Conservation (phyloP, 139 green algal genomes). For the Chlamydomonas schloesseri region DNA sequence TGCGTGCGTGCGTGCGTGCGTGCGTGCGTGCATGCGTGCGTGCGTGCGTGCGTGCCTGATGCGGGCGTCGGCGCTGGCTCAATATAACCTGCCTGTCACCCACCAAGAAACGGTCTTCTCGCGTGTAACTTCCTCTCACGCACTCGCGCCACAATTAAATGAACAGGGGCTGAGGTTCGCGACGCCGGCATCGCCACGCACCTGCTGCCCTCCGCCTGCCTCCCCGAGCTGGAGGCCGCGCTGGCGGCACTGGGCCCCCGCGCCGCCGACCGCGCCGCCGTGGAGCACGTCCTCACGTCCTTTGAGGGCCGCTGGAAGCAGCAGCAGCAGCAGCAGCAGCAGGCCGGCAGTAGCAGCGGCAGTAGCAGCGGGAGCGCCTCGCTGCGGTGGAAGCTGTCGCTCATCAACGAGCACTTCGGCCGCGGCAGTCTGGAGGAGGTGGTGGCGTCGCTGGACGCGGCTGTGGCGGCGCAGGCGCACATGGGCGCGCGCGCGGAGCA, state of each 20-base stretch:
- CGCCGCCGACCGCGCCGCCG: conserved; percentile 5
- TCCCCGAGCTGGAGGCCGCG: conserved; percentile 62
- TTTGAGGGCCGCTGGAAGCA: background rate
- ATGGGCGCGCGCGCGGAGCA: background rate
- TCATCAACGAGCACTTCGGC: conserved; percentile 54
- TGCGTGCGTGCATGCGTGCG: too few relatives aligned
- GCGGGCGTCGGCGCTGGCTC: too few relatives aligned
- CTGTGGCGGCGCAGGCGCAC: background rate
- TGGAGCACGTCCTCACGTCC: conserved; percentile 19
- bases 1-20: too few relatives aligned
- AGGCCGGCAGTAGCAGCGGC: background rate
- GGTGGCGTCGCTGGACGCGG: conserved; percentile 42
- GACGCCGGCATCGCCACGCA: conserved; percentile 89
- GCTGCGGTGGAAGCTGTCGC: conserved; percentile 40
- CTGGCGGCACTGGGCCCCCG: conserved; percentile 50
- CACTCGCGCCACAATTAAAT: too few relatives aligned
- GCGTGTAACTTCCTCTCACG: too few relatives aligned
- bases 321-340: too few relatives aligned
- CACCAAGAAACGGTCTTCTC: too few relatives aligned
- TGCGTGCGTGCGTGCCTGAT: too few relatives aligned
- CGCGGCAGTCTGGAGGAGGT: conserved; percentile 26
- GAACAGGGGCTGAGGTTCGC: conserved; percentile 74
- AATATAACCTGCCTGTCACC: too few relatives aligned
- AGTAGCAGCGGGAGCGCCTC: background rate
- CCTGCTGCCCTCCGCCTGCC: conserved; percentile 71